Conservation (phyloP, 192 early-diverging fungal genomes). For the Podila verticillata region DNA sequence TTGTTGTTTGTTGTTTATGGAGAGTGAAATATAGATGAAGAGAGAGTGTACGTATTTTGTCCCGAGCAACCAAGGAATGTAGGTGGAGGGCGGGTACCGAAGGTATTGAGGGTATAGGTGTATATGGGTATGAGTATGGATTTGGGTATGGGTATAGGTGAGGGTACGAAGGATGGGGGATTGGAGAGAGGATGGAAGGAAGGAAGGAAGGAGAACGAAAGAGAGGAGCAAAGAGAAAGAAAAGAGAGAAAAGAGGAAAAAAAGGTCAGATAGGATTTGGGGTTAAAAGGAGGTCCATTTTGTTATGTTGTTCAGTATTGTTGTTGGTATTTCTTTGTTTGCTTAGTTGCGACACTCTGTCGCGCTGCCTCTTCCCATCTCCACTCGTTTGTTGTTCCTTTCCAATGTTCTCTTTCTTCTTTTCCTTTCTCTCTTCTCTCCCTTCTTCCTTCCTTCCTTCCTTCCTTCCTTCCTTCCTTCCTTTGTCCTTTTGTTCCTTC, state of each 20-base stretch:
- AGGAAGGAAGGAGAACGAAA: neutral
- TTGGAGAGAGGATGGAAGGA: neutral
- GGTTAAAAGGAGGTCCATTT: constrained; percentile 3
- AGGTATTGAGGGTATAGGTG: neutral
- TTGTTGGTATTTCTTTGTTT: too few species aligned
- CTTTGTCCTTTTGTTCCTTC: neutral
- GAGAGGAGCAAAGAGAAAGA: neutral
- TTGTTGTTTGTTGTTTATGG: too few species aligned
- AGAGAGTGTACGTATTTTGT: too few species aligned
- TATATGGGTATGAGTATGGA: constrained; percentile 1
- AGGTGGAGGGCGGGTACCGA: too few species aligned
- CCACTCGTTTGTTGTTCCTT: too few species aligned
- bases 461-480: neutral
- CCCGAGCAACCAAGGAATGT: too few species aligned
- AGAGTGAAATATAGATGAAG: too few species aligned
- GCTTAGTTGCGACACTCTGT: too few species aligned
- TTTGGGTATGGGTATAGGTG: neutral
- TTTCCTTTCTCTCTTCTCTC: too few species aligned
- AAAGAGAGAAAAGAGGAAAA: neutral
- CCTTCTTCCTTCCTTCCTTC: neutral
- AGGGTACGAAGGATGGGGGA: neutral
- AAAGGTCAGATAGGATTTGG: neutral
- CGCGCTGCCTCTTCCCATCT: neutral
- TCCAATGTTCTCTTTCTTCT: too few species aligned
- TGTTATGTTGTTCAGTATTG: too few species aligned